Conservation (phyloP, 208 protist genomes). For the Blechomonas ayalai region DNA sequence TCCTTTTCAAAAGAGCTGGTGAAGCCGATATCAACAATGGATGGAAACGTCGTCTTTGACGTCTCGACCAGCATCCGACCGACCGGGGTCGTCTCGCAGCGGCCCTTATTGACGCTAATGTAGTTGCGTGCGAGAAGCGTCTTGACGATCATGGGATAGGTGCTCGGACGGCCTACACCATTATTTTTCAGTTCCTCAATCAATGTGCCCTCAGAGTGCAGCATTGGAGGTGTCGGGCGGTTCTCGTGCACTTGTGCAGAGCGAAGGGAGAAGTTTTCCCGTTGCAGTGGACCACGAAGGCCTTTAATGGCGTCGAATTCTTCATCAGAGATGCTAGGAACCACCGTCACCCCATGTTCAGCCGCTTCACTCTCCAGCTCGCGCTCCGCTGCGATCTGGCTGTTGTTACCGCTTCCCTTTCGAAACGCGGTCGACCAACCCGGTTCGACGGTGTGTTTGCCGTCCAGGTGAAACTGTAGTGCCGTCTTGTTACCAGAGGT, state of each 20-base stretch:
- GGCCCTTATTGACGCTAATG: slow-evolving; percentile 73
- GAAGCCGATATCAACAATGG: slow-evolving; percentile 88
- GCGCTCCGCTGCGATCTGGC: slow-evolving; percentile 8
- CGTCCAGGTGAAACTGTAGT: slow-evolving; percentile 54
- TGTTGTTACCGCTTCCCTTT: slow-evolving; percentile 7
- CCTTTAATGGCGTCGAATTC: slow-evolving; percentile 69
- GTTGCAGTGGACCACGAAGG: slow-evolving; percentile 14
- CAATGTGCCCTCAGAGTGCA: slow-evolving; percentile 73
- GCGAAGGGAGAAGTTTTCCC: slow-evolving; percentile 19
- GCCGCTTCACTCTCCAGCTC: slow-evolving; percentile 39
- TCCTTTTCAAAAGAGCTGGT: slow-evolving; percentile 83
- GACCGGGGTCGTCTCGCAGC: slow-evolving; percentile 74
- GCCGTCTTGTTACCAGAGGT: slow-evolving; percentile 23
- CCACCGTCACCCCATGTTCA: slow-evolving; percentile 41
- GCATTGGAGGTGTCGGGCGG: slow-evolving; percentile 50
- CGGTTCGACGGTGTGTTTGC: slow-evolving; percentile 59
- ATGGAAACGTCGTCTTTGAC: slow-evolving; percentile 72
- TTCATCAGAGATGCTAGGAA: slow-evolving; percentile 68
- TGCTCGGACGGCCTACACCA: slow-evolving; percentile 84
- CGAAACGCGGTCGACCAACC: slow-evolving; percentile 79
- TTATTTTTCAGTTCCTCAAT: slow-evolving; percentile 86
- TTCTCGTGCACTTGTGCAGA: slow-evolving; percentile 43
- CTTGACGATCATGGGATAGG: slow-evolving; percentile 89
- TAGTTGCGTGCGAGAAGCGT: slow-evolving; percentile 80
- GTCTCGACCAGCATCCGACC: slow-evolving; percentile 68